phyloP scores from a whole-genome alignment of 495 filamentous ascomycete species.

The Lophiostoma macrostomum region DNA sequence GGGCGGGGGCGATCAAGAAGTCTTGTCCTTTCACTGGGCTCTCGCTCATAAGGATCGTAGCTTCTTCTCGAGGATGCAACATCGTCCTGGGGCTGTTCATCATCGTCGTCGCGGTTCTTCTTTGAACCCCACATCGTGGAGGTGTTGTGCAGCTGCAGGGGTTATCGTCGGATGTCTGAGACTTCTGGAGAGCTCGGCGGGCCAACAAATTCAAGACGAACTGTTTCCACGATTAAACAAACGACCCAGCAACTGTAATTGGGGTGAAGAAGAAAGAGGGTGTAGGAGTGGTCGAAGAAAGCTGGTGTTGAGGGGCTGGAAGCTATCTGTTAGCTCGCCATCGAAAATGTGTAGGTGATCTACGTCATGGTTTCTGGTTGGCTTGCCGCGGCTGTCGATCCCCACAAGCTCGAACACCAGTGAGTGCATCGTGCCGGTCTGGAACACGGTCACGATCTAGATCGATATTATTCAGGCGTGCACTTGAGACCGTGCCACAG shows the following conservation, averaged over 20 bases:
- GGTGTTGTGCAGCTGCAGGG: not conserved
- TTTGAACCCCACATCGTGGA: conserved; percentile 30
- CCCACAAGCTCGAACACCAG: not conserved
- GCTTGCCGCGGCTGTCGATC: conserved; percentile 1
- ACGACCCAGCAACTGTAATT: not conserved
- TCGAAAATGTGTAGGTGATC: not conserved
- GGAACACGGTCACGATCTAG: no score
- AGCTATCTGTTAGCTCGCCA: not conserved
- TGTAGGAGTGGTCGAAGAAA: not conserved
- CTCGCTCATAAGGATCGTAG: conserved; percentile 26
- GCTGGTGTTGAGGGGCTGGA: not conserved
- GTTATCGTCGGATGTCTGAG: not conserved
- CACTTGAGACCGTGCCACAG: no score
- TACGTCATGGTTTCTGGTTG: conserved; percentile 19
- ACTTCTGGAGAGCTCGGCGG: no score
- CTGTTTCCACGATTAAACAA: no score
- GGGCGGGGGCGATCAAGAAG: conserved; percentile 54
- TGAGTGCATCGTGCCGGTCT: conserved; percentile 5
- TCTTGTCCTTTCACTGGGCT: conserved; percentile 70
- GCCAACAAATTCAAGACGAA: no score
- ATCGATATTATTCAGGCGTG: no score
- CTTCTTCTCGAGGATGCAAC: conserved; percentile 12
- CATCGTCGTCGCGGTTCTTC: conserved; percentile 20
- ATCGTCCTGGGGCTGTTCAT: conserved; percentile 1
- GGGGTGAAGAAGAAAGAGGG: not conserved